These are phyloP conservation scores for Ogataea paradorogensis DNA, from an alignment of 805 yeast genomes.

Conservation along the genomic window DNA sequence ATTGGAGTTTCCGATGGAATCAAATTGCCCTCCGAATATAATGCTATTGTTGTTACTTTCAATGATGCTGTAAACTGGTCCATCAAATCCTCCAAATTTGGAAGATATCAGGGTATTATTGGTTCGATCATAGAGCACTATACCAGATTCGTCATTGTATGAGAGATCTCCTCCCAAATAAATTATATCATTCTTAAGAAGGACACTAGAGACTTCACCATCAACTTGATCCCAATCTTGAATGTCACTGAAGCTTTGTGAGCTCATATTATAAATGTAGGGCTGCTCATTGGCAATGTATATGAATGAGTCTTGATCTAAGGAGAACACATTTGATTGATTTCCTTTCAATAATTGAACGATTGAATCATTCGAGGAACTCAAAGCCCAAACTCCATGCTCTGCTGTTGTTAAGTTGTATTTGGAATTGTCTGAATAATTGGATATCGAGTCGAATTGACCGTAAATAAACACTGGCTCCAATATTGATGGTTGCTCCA, in stretches of 20 bases:
- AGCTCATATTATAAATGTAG: constrained; percentile 14
- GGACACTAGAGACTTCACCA: constrained; percentile 44
- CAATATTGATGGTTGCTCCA: constrained; percentile 18
- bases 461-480: constrained; percentile 29
- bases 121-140: constrained; percentile 58
- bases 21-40: constrained; percentile 78
- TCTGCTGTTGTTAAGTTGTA: constrained; percentile 24
- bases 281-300: constrained; percentile 29
- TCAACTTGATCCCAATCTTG: constrained; percentile 28
- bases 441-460: constrained; percentile 27
- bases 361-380: constrained; percentile 16
- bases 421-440: constrained; percentile 18
- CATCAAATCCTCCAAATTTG: constrained; percentile 76
- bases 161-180: constrained; percentile 81
- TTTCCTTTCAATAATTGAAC: constrained; percentile 11
- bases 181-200: constrained; percentile 47
- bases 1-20: constrained; percentile 52
- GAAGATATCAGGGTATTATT: constrained; percentile 42
- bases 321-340: constrained; percentile 10
- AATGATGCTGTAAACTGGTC: constrained; percentile 61
- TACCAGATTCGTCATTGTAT: constrained; percentile 50
- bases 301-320: constrained; percentile 18
- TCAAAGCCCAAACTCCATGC: constrained; percentile 21
- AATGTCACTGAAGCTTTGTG: constrained; percentile 4
- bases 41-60: constrained; percentile 48